Conservation (phyloP, 345 rosid genomes). For the Rhizophora apiculata region DNA sequence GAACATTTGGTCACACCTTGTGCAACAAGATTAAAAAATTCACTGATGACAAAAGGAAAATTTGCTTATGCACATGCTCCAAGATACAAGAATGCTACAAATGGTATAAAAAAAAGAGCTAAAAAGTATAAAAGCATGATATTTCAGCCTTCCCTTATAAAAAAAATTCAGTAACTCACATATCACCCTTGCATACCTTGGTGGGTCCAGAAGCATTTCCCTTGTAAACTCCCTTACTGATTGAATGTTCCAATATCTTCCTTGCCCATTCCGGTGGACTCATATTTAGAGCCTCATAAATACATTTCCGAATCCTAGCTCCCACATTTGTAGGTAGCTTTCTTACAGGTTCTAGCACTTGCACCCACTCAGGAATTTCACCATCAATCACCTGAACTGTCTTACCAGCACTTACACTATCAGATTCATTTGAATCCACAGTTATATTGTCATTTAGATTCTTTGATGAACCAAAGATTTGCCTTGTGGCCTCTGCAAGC, state of each 20-base stretch:
- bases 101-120: neutral
- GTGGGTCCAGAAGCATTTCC: slow-evolving; percentile 49
- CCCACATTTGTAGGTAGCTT: slow-evolving; percentile 44
- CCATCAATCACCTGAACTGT: slow-evolving; percentile 9
- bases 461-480: slow-evolving; percentile 32
- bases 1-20: neutral
- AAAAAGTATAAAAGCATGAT: neutral
- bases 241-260: slow-evolving; percentile 31
- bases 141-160: neutral
- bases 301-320: slow-evolving; percentile 35
- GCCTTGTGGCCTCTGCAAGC: slow-evolving; percentile 42
- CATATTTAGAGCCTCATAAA: slow-evolving; percentile 30
- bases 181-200: slow-evolving; percentile 21
- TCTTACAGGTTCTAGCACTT: slow-evolving; percentile 32
- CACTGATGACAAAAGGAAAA: neutral
- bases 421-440: slow-evolving; percentile 16
- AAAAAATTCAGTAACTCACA: neutral
- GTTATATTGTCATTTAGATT: slow-evolving; percentile 12
- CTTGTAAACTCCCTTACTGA: slow-evolving; percentile 39
- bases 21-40: neutral
- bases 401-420: slow-evolving; percentile 9
- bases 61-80: no score
- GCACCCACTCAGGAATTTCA: slow-evolving; percentile 39
- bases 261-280: slow-evolving; percentile 41
- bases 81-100: no score